Conservation (phyloP, 2,329 filamentous ascomycete species). For the Scytalidium sp. region DNA sequence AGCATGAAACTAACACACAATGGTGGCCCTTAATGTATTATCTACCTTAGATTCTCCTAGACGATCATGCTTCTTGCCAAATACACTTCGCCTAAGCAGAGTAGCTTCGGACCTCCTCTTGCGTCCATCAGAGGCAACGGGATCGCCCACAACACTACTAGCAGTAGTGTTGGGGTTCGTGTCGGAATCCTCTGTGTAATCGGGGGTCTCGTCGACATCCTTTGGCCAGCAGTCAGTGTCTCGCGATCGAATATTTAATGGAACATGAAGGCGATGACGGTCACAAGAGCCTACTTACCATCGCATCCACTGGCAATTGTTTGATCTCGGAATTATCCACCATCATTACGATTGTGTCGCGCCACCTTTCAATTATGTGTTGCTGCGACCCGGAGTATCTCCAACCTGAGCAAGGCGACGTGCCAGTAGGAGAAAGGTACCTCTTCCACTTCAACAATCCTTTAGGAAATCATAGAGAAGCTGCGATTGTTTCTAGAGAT, state of each 20-base stretch:
- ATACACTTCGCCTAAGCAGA: constrained; percentile 85
- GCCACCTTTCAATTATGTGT: constrained; percentile 49
- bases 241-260: constrained; percentile 1
- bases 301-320: constrained; percentile 28
- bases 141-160: constrained; percentile 82
- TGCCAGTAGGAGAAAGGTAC: neutral
- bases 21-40: neutral
- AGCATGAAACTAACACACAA: constrained; percentile 1
- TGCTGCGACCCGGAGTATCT: constrained; percentile 47
- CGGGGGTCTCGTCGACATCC: constrained; percentile 64
- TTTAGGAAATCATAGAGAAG: neutral
- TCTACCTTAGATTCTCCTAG: constrained; percentile 86
- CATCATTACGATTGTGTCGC: constrained; percentile 55
- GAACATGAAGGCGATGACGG: neutral
- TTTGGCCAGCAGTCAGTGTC: constrained; percentile 23
- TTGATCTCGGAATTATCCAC: constrained; percentile 48
- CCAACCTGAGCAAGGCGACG: constrained; percentile 18
- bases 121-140: constrained; percentile 65
- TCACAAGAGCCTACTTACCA: constrained; percentile 22
- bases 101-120: constrained; percentile 85
- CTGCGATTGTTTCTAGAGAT: neutral
- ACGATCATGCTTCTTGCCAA: constrained; percentile 91
- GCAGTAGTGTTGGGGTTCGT: constrained; percentile 69
- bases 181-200: constrained; percentile 65
- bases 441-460: neutral